Conservation (phyloP, 345 rosid species). For the Adansonia digitata region DNA sequence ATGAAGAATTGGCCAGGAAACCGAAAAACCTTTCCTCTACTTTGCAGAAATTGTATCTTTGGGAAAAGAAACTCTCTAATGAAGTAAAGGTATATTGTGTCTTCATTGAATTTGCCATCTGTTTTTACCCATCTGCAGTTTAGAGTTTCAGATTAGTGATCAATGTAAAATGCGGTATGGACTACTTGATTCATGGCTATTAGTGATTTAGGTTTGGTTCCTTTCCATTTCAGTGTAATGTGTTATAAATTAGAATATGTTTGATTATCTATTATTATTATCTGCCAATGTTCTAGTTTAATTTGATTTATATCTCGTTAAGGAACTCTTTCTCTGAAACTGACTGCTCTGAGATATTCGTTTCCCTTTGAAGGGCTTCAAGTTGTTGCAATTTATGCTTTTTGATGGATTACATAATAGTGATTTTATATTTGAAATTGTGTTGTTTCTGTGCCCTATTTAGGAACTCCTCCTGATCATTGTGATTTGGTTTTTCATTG, state of each 20-base stretch:
- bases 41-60: conserved; percentile 71
- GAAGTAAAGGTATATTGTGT: conserved; percentile 84
- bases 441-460: neutral
- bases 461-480: neutral
- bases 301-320: neutral
- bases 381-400: neutral
- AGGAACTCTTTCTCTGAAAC: neutral
- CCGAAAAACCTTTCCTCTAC: conserved; percentile 82
- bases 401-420: neutral
- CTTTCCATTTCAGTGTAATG: neutral
- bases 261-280: neutral
- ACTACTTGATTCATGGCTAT: neutral
- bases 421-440: neutral
- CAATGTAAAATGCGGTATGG: neutral
- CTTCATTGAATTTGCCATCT: neutral
- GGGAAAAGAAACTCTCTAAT: conserved; percentile 92
- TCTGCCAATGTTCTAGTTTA: neutral
- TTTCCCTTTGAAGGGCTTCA: neutral
- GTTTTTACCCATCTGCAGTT: neutral
- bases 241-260: neutral
- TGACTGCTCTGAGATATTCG: neutral
- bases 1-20: conserved; percentile 66
- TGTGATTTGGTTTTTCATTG: neutral
- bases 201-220: neutral
- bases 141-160: neutral